Evolutionary conservation across 192 early-diverging fungal species (phyloP), one percentile per base, ranked within the genome.

Genomic region (Backusella tarrabulga): DNA sequence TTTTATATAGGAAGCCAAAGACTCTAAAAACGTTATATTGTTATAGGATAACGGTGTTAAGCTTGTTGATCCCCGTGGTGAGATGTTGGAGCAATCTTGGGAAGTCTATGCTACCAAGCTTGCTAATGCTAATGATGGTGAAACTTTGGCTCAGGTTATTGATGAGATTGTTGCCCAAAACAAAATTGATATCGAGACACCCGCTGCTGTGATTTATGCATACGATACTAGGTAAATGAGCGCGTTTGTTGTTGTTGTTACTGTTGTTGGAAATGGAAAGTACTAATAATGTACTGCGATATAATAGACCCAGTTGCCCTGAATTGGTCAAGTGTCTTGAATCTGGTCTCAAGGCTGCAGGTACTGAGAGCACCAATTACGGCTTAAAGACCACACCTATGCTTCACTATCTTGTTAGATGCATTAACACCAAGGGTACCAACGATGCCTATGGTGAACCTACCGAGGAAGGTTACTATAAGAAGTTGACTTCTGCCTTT

Each of bases 81-180:
- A 99, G 88, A 99, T 99, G 98, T 90, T 99, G 34, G 91, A 93
- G 77, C 94, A 96, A 85, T 89, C 90, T 17, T 99, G 98, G 98
- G 98, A 99, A 86, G 84, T 67, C 19, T 94, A 98, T 85, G 95
- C 95, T 52, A 97, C 95, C 15, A 77, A 87, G 56, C 84, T 99
- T 32, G 95, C 98, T 67, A 99, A 99, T 83, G 95, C 95, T 6
- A 80, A 81, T 41, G 85, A 84, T 63, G 90, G 87, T 69, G 93
- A 90, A 63, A 86, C 87, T 21, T 76, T 98, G 2, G 76, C 85
- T n/a, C 72, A 76, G 1, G 85, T 87, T 23, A 80, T 98, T n/a
- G 84, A 90, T 3, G 76, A 84, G 6, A 92, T 99, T 54, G 82
- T 89, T 29, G 74, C 74, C 38, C 76, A 81, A 54, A 88, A 95